Evolutionary conservation across 2,329 filamentous ascomycete genomes (phyloP).

Genomic region (Xylaria sp.): DNA sequence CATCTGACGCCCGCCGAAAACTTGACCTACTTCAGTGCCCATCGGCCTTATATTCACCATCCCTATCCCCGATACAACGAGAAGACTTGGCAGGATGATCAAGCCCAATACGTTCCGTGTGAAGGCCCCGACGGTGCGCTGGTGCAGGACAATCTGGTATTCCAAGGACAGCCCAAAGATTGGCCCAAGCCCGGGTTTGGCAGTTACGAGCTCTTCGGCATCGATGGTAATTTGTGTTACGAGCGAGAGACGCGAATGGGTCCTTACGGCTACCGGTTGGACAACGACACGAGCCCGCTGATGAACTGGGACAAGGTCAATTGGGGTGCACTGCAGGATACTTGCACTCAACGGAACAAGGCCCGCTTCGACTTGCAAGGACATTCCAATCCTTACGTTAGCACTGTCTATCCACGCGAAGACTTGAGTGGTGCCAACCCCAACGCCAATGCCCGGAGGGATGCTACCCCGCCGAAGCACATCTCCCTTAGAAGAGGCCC

Average conservation of each 20-base stretch:
- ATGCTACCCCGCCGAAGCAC: conserved; percentile 11
- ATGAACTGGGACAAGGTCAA: conserved; percentile 66
- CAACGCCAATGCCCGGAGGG: conserved; percentile 17
- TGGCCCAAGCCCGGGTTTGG: conserved; percentile 67
- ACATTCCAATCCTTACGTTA: conserved; percentile 48
- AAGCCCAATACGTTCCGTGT: conserved; percentile 65
- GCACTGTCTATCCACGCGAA: conserved; percentile 40
- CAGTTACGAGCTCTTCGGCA: conserved; percentile 60
- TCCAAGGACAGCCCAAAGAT: conserved; percentile 60
- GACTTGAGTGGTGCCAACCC: conserved; percentile 22
- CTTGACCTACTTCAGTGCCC: conserved; percentile 44
- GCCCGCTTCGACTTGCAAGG: conserved; percentile 59
- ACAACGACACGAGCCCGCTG: conserved; percentile 47
- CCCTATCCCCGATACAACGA: conserved; percentile 75
- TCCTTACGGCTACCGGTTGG: conserved; percentile 60
- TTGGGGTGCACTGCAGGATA: conserved; percentile 72
- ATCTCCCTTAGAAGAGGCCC: conserved; percentile 8
- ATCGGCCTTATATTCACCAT: conserved; percentile 62
- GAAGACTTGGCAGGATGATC: conserved; percentile 55
- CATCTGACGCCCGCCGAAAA: conserved; percentile 38
- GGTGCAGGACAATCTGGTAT: conserved; percentile 65
- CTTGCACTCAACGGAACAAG: conserved; percentile 67
- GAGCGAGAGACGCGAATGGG: conserved; percentile 72
- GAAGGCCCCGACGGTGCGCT: conserved; percentile 63
- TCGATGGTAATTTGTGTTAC: conserved; percentile 67